Percentiles rank a stretch among this genome's conserved stretches.
Evolutionary conservation across 1,284 basidiomycete genomes (phyloP).

Genomic region (Sanghuangporus baumii): DNA sequence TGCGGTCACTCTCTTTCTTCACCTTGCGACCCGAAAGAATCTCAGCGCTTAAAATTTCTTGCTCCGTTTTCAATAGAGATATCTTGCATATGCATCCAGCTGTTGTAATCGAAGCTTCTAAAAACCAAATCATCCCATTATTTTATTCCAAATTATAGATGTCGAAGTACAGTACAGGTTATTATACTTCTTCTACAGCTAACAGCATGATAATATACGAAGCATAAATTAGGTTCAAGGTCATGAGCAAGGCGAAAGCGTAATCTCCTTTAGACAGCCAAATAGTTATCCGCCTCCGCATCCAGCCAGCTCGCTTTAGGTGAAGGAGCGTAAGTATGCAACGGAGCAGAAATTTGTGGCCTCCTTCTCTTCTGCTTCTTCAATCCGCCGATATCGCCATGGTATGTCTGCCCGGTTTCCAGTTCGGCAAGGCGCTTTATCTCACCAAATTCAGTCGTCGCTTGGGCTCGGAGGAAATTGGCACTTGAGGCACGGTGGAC

Average conservation of each 20-base stretch:
- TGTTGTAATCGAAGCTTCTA: too few species aligned
- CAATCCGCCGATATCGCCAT: not conserved
- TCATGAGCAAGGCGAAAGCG: not conserved
- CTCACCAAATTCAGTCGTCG: constrained; percentile 60
- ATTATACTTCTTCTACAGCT: not conserved
- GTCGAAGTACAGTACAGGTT: not conserved
- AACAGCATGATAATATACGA: not conserved
- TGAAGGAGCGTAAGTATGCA: not conserved
- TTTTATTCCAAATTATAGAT: not conserved
- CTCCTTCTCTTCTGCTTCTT: not conserved
- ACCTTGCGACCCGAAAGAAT: not conserved
- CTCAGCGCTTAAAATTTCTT: not conserved
- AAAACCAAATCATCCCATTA: too few species aligned
- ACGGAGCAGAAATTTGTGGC: not conserved
- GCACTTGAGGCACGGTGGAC: constrained; percentile 55
- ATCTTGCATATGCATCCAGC: too few species aligned
- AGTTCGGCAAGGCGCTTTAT: constrained; percentile 59
- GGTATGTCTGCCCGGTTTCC: constrained; percentile 30
- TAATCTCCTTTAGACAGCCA: not conserved
- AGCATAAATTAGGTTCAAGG: not conserved
- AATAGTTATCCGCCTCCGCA: not conserved
- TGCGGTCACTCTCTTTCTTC: not conserved
- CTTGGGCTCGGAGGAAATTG: constrained; percentile 69
- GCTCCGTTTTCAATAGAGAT: too few species aligned
- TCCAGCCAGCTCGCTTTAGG: not conserved